A percentile compares a stretch with the other conserved stretches of the same genome.
These are phyloP conservation scores for Verticillium nonalfalfae DNA, from an alignment of 2,329 filamentous ascomycete species.

Conservation along the genomic window DNA sequence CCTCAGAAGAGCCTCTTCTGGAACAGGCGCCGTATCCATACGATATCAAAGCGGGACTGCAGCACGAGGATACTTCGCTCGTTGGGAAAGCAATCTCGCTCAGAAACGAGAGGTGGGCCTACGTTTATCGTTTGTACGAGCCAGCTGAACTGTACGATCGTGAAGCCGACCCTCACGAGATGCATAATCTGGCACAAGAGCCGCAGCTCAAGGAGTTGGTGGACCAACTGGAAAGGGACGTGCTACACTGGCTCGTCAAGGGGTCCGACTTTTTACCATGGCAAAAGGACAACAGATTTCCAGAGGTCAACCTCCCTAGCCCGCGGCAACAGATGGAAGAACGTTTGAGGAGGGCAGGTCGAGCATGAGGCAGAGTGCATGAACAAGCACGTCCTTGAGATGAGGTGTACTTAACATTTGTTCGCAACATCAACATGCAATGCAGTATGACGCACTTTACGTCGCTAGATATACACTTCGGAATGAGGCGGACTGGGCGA, in stretches of 20 bases:
- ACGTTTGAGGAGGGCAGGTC: slow-evolving; percentile 9
- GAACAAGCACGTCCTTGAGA: too few species aligned
- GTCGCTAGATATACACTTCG: too few species aligned
- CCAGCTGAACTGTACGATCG: slow-evolving; percentile 34
- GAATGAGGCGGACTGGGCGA: too few species aligned
- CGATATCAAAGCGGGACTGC: slow-evolving; percentile 34
- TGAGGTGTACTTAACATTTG: too few species aligned
- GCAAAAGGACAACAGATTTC: slow-evolving; percentile 23
- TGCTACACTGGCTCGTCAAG: slow-evolving; percentile 28
- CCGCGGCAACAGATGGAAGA: slow-evolving; percentile 21
- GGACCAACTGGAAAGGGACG: slow-evolving; percentile 18
- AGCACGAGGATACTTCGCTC: slow-evolving; percentile 33
- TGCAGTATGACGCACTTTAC: too few species aligned
- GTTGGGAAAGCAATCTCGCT: slow-evolving; percentile 34
- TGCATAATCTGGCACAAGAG: slow-evolving; percentile 27
- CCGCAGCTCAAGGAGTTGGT: slow-evolving; percentile 14
- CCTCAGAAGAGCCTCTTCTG: slow-evolving; percentile 33
- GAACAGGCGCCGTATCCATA: slow-evolving; percentile 36
- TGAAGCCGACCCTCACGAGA: slow-evolving; percentile 25
- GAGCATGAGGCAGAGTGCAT: background rate
- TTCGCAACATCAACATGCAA: too few species aligned
- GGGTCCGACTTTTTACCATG: slow-evolving; percentile 26
- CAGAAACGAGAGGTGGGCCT: slow-evolving; percentile 29
- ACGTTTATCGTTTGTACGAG: slow-evolving; percentile 37
- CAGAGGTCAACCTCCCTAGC: slow-evolving; percentile 21